Conservation (phyloP, 148 eudicot species). For the Rhododendron molle region DNA sequence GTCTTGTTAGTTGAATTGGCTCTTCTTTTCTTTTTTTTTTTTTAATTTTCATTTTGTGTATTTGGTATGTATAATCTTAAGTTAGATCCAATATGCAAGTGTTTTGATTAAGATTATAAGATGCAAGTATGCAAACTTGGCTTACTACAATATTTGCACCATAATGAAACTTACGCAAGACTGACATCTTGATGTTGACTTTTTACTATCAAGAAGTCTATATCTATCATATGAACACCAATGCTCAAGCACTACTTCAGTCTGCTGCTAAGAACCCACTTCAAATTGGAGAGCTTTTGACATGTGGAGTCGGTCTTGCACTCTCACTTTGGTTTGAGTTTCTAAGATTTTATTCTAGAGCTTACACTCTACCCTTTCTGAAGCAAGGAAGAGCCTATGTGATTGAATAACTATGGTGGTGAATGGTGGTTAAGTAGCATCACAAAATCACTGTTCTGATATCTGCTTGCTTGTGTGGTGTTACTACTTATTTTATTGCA, state of each 20-base stretch:
- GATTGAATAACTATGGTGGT: background rate
- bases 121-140: background rate
- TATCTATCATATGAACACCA: constrained; percentile 88
- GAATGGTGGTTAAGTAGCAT: background rate
- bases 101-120: background rate
- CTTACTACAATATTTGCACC: background rate
- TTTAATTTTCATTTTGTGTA: background rate
- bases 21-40: background rate
- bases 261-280: constrained; percentile 88
- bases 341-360: background rate
- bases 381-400: background rate
- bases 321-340: constrained; percentile 9
- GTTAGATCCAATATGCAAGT: background rate
- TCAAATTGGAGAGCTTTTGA: constrained; percentile 94
- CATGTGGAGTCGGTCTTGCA: constrained; percentile 86
- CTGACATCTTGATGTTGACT: constrained; percentile 10
- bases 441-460: background rate
- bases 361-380: background rate
- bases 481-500: background rate
- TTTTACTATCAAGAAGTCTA: constrained; percentile 73
- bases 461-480: background rate
- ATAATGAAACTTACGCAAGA: background rate
- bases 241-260: constrained; percentile 84
- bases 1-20: background rate
- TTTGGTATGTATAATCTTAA: background rate